Base-by-base conservation (phyloP, 208 protist species). In the Histomonas meleagridis region DNA sequence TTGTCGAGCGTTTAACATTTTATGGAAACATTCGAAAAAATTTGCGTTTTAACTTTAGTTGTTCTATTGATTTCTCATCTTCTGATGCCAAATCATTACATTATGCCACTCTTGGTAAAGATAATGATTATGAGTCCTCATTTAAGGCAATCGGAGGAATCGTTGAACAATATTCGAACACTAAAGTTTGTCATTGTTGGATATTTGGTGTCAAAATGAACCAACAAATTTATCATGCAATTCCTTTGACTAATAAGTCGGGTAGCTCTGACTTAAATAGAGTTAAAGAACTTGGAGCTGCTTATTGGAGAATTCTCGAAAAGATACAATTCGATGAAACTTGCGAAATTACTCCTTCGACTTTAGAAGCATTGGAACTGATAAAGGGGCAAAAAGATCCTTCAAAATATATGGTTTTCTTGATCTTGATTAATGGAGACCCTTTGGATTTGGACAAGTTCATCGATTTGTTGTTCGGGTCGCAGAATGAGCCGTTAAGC, bases 351-450 rank as follows among this genome's bases (percentile, higher is more conserved):
- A 18, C 26, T 9, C 76, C 76, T 38, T 86, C 76, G 0, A 35
- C 26, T 0, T 18, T 32, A 0, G 38, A 38, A 28, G 76, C 76
- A 0, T n/a, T 86, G 1, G 55, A 86, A 18, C 43, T 43, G 10
- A 46, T 86, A 5, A 86, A 86, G 38, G 76, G 76, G 32, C n/a
- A 43, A 28, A 86, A 55, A 35, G 46, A 86, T 86, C 76, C 76
- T n/a, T 16, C 5, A 16, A 26, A 40, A 55, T 86, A 86, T 55
- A 26, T 86, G n/a, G 76, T 86, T 86, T 55, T 55, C 28, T n/a
- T 51, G 46, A 86, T 86, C 18, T 7, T 86, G 12, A n/a, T 86
- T n/a, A 18, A 40, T 9, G 46, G 55, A n/a, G 43, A 51, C 55
- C 76, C 76, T 28, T 26, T 14, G 32, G 76, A 86, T 35, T 26